Evolutionary conservation across 208 protist genomes (phyloP), one percentile per base, ranked within the genome.

Genomic region (Trypanosoma vivax): DNA sequence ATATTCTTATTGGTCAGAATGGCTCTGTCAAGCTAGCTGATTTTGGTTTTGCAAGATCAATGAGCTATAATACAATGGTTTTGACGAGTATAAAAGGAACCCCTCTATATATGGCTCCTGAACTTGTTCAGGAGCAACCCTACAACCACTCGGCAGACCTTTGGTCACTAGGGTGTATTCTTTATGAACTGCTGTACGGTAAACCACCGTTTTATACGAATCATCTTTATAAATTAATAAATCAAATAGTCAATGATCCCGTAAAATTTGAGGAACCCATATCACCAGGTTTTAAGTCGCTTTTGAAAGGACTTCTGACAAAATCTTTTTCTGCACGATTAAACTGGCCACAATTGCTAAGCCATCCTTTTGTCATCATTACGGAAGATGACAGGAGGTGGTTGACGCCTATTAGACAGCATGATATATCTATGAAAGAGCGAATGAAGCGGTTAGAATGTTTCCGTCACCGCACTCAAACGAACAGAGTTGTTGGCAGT

Each of bases 91-190:
- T 98, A 57, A 98, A 97, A 53, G 92, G 90, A 13, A 96, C 92
- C 25, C 94, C 94, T 21, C 82, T 99, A 16, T 98, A 98, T 72
- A 98, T 99, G 97, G 94, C 92, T 4, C 96, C 95, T 0, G 96
- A 98, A 62, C 77, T 98, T 10, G 88, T 95, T 14, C 84, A 96
- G 40, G 89, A 97, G 47, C 72, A 92, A 50, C 87, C 91, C n/a
- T 97, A 98, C 64, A 93, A 98, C 63, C 81, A 96, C 42, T 85
- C 64, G 6, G 90, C 88, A 0, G 98, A 99, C 67, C 71, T 99
- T 25, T 99, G 97, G 97, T 98, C 96, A 7, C 71, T 99, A 6
- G 98, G 98, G 10, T 91, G 98, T 27, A 98, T 99, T 57, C 60
- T 99, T 39, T 99, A 99, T 65, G 96, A 99, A 62, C 59, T 99